phyloP scores from a whole-genome alignment of 2,329 filamentous ascomycete genomes.

The Aureobasidium sp. region DNA sequence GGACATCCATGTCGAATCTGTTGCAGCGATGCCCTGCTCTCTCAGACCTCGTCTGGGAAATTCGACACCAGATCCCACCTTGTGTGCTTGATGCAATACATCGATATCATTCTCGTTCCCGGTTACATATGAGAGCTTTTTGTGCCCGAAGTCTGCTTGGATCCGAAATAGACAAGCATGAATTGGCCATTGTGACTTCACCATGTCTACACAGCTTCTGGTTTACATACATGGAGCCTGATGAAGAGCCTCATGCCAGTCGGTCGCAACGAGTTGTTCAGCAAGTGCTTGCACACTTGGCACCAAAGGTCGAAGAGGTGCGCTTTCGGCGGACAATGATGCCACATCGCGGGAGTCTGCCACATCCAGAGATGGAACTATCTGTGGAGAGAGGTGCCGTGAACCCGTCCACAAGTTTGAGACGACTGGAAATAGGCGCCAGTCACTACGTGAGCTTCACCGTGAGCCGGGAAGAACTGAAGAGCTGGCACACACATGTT shows the following conservation, averaged over 20 bases:
- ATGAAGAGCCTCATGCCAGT: background rate
- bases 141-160: background rate
- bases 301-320: background rate
- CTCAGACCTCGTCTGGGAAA: background rate
- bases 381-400: too few species aligned
- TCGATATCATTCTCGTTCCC: background rate
- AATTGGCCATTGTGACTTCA: background rate
- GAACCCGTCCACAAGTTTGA: too few species aligned
- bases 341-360: too few species aligned
- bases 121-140: background rate
- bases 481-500: background rate
- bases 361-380: too few species aligned
- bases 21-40: background rate
- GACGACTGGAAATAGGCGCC: too few species aligned
- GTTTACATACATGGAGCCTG: background rate
- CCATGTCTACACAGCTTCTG: background rate
- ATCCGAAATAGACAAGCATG: background rate
- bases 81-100: background rate
- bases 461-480: background rate
- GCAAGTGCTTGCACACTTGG: background rate
- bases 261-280: background rate
- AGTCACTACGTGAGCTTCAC: too few species aligned
- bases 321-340: background rate
- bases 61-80: background rate
- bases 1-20: background rate